Evolutionary conservation across 2,329 filamentous ascomycete genomes (phyloP), one percentile per base, ranked within the genome.

Genomic region (Myriosclerotinia scirpicola): DNA sequence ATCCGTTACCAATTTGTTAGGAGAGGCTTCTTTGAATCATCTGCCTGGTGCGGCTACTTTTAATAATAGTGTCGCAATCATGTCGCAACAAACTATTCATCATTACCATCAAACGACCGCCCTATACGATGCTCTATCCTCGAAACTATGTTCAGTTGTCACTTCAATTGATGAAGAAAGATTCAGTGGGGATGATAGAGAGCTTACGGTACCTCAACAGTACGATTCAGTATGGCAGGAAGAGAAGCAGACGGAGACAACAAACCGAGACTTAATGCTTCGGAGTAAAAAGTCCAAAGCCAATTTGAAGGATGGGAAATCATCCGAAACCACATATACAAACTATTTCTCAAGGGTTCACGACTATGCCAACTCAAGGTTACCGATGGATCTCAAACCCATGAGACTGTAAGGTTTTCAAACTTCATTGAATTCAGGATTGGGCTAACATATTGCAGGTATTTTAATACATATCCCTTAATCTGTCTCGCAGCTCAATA

Each of bases 401-500:
- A 82, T 95, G 58, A 86, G 85, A 72, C 79, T 94, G 83, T 90
- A 48, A 17, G 48, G 9, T 54, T 20, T 42, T 48, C 3, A 30
- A 22, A 11, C 11, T 46, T 56, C 5, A 60, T 48, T 54, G 11
- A n/a, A 8, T 56, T 62, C 67, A 12, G 20, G 8, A 26, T 40
- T 15, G 54, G 14, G 15, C 53, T 64, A 58, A 55, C 11, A 7
- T 14, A 26, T 22, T 15, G 4, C 64, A 89, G 87, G 54, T 90
- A 92, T 74, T 85, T 92, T 53, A 82, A 89, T 0, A 92, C 90
- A 0, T 96, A 89, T 77, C 90, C 88, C 1, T 82, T 96, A 6
- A 80, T 96, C 54, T 92, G 88, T 73, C 82, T 94, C 12, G 92
- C 92, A 3, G 91, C 92, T 0, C 86, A 89, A 68, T 93, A 92